These are phyloP conservation scores for Blastobotrys illinoisensis DNA, from an alignment of 1,139 yeast genomes.

Conservation along the genomic window DNA sequence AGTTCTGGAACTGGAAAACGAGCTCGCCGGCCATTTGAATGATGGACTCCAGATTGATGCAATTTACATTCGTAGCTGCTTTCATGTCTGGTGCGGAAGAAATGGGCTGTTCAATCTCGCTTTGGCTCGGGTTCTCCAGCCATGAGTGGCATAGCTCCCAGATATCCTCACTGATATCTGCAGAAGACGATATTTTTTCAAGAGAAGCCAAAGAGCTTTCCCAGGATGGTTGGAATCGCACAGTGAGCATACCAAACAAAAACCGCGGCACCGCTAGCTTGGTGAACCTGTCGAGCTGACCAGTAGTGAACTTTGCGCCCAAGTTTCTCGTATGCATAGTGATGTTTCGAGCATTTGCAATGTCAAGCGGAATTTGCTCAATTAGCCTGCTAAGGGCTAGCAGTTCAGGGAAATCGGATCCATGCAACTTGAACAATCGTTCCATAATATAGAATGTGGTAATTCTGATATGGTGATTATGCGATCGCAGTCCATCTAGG, in stretches of 20 bases:
- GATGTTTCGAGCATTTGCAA: conserved; percentile 71
- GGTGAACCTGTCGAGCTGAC: conserved; percentile 36
- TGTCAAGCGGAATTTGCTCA: conserved; percentile 66
- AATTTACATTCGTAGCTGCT: conserved; percentile 2
- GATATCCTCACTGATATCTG: conserved; percentile 38
- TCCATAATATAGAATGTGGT: conserved; percentile 41
- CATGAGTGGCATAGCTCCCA: conserved; percentile 54
- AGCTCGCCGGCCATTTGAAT: neutral
- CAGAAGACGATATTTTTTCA: conserved; percentile 42
- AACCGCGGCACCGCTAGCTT: conserved; percentile 48
- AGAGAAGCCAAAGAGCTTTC: conserved; percentile 61
- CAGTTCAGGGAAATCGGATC: conserved; percentile 27
- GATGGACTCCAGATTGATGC: conserved; percentile 10
- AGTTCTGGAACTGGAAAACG: conserved; percentile 1
- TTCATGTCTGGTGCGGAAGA: conserved; percentile 1
- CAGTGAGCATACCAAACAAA: conserved; percentile 68
- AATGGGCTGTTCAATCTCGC: neutral
- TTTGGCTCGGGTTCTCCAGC: conserved; percentile 16
- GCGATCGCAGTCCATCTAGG: conserved; percentile 36
- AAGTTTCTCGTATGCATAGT: conserved; percentile 63
- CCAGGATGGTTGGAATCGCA: conserved; percentile 84
- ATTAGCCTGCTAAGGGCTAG: conserved; percentile 46
- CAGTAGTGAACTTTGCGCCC: conserved; percentile 44
- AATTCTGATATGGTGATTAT: conserved; percentile 46
- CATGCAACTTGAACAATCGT: conserved; percentile 30